Percentiles rank a stretch among this genome's conserved stretches.
phyloP scores from a whole-genome alignment of 257 asterid genomes.

The Solanum chmielewskii region DNA sequence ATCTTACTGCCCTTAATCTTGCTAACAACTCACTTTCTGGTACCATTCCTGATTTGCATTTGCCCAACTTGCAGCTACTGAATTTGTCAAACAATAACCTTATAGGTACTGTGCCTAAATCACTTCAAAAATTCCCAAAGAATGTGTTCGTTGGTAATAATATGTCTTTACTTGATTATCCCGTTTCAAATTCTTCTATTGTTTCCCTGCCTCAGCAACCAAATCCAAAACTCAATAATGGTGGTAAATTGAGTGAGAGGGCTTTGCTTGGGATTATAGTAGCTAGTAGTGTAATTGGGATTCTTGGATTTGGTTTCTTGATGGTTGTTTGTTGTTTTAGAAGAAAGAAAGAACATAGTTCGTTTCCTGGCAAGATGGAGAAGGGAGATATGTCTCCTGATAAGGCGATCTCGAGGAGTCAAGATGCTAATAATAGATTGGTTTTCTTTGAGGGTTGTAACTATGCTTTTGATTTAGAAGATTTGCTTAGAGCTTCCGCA shows the following conservation, averaged over 20 bases:
- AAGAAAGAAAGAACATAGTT: slow-evolving; percentile 28
- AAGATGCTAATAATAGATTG: slow-evolving; percentile 61
- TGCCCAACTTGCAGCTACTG: slow-evolving; percentile 48
- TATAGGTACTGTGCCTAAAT: slow-evolving; percentile 67
- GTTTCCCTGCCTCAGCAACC: slow-evolving; percentile 37
- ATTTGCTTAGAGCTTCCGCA: slow-evolving; percentile 91
- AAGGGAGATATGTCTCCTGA: slow-evolving; percentile 76
- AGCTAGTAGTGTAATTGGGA: slow-evolving; percentile 58
- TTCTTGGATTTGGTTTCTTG: slow-evolving; percentile 54
- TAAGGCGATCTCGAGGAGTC: slow-evolving; percentile 55
- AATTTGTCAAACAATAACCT: slow-evolving; percentile 67
- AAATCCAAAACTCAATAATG: slow-evolving; percentile 24
- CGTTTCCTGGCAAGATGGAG: slow-evolving; percentile 55
- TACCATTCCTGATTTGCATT: slow-evolving; percentile 43
- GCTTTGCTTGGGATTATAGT: slow-evolving; percentile 65
- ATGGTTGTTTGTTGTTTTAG: slow-evolving; percentile 51
- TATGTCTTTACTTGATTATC: slow-evolving; percentile 31
- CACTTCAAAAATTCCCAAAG: slow-evolving; percentile 72
- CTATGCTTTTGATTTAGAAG: slow-evolving; percentile 83
- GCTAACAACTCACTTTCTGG: slow-evolving; percentile 64
- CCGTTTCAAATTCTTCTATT: slow-evolving; percentile 26
- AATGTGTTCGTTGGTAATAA: slow-evolving; percentile 51
- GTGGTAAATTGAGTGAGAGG: slow-evolving; percentile 45
- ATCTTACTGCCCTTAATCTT: slow-evolving; percentile 52
- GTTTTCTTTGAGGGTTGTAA: slow-evolving; percentile 89